phyloP scores from a whole-genome alignment of 495 filamentous ascomycete species.

The Penicillium lividum region DNA sequence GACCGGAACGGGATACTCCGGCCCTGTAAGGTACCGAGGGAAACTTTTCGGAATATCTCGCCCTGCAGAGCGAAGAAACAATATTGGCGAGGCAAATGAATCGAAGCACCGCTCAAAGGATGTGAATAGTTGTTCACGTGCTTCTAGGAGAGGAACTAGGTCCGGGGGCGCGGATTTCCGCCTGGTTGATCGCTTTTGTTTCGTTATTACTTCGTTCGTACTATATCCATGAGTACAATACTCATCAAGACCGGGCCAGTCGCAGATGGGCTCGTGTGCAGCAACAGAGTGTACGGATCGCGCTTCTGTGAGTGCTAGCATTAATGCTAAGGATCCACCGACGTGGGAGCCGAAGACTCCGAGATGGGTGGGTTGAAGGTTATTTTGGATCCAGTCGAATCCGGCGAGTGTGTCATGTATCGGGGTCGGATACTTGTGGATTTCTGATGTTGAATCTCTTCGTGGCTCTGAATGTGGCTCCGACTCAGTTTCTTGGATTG shows the following conservation, averaged over 20 bases:
- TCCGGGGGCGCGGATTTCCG: slow-evolving; percentile 29
- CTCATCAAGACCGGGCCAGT: slow-evolving; percentile 44
- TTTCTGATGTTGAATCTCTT: not conserved
- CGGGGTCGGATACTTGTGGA: slow-evolving; percentile 41
- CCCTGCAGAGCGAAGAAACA: slow-evolving; percentile 56
- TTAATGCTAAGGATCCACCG: slow-evolving; percentile 57
- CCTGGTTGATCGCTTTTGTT: slow-evolving; percentile 15
- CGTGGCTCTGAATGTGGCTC: not conserved
- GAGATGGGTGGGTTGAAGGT: slow-evolving; percentile 35
- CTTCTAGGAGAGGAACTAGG: slow-evolving; percentile 38
- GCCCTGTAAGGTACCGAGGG: slow-evolving; percentile 37
- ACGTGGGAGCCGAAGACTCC: slow-evolving; percentile 55
- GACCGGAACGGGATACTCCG: slow-evolving; percentile 39
- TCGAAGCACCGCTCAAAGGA: slow-evolving; percentile 55
- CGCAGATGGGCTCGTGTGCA: slow-evolving; percentile 38
- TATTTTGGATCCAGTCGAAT: slow-evolving; percentile 41
- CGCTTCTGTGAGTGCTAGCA: slow-evolving; percentile 62
- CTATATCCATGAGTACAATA: slow-evolving; percentile 26
- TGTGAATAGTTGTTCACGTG: slow-evolving; percentile 45
- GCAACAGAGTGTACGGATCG: slow-evolving; percentile 38
- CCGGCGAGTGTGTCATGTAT: slow-evolving; percentile 44
- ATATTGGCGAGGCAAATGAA: slow-evolving; percentile 59
- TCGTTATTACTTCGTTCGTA: not conserved
- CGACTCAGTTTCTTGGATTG: not conserved
- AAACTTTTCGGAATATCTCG: slow-evolving; percentile 38